Conservation (phyloP, 441 rosid species). For the Gossypium laxum region DNA sequence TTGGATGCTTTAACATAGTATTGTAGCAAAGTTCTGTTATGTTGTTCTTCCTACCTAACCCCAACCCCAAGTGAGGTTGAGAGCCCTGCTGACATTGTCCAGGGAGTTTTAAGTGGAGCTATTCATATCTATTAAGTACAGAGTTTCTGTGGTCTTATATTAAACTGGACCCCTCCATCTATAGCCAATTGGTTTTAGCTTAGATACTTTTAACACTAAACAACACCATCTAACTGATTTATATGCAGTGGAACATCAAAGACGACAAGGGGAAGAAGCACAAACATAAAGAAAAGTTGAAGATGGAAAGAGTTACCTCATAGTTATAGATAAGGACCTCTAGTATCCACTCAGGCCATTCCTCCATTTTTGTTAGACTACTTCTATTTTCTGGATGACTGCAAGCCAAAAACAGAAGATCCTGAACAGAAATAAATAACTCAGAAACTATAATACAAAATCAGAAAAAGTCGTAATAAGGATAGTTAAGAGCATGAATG, state of each 20-base stretch:
- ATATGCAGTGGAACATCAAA: slow-evolving; percentile 2
- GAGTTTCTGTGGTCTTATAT: neutral
- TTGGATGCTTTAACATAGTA: neutral
- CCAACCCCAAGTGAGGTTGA: neutral
- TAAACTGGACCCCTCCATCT: neutral
- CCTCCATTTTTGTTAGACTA: slow-evolving; percentile 86
- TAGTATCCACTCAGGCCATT: slow-evolving; percentile 99
- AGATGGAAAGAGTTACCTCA: slow-evolving; percentile 47
- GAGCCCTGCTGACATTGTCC: neutral
- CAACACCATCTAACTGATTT: neutral
- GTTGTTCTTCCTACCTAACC: neutral
- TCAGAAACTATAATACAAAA: slow-evolving; percentile 37
- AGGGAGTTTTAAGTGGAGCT: neutral
- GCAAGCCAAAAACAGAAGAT: slow-evolving; percentile 99
- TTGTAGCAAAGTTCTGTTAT: neutral
- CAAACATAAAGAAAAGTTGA: slow-evolving; percentile 6
- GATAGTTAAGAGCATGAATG: slow-evolving; percentile 19
- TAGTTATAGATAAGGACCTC: slow-evolving; percentile 78
- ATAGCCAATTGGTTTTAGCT: neutral
- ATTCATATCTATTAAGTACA: neutral
- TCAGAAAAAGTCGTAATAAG: neutral
- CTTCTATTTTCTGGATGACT: slow-evolving; percentile 96
- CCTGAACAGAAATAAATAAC: slow-evolving; percentile 63
- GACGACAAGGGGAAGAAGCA: neutral
- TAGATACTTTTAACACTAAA: neutral